These are phyloP conservation scores for Cytospora piceae DNA, from an alignment of 2,329 filamentous ascomycete species.

Conservation along the genomic window DNA sequence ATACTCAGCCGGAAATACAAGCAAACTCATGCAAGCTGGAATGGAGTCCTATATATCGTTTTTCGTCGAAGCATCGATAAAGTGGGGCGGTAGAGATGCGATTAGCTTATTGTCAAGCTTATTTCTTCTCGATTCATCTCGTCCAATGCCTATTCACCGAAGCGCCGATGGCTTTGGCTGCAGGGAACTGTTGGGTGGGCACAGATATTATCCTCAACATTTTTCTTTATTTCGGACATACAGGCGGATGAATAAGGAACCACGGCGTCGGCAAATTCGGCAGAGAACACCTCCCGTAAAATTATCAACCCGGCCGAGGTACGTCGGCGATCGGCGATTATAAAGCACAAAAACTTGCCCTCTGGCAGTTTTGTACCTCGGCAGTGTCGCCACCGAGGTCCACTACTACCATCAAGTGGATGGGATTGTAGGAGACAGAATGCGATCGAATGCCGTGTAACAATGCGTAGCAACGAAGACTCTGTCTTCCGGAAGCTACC, in stretches of 20 bases:
- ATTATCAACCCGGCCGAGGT: constrained; percentile 6
- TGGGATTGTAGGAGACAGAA: neutral
- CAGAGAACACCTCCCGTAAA: neutral
- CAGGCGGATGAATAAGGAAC: neutral
- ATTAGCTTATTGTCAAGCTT: too few relatives aligned
- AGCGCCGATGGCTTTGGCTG: too few relatives aligned
- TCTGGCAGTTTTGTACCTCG: neutral
- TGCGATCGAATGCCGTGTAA: neutral
- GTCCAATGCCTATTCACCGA: too few relatives aligned
- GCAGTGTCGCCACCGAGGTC: neutral
- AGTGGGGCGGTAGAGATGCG: too few relatives aligned
- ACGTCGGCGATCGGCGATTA: constrained; percentile 17
- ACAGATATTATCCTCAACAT: too few relatives aligned
- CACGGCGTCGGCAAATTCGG: neutral
- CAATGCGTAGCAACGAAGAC: neutral
- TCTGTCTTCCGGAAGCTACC: neutral
- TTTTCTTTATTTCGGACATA: neutral
- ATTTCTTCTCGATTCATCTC: too few relatives aligned
- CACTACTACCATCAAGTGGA: neutral
- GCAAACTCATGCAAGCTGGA: too few relatives aligned
- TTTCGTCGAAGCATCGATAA: too few relatives aligned
- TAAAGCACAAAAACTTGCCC: neutral
- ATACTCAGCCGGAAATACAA: too few relatives aligned
- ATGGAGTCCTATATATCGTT: too few relatives aligned
- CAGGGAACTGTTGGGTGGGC: too few relatives aligned